Percentiles rank a stretch among this genome's conserved stretches.
Conservation (phyloP, 306 rosid species). For the Inga oerstediana region DNA sequence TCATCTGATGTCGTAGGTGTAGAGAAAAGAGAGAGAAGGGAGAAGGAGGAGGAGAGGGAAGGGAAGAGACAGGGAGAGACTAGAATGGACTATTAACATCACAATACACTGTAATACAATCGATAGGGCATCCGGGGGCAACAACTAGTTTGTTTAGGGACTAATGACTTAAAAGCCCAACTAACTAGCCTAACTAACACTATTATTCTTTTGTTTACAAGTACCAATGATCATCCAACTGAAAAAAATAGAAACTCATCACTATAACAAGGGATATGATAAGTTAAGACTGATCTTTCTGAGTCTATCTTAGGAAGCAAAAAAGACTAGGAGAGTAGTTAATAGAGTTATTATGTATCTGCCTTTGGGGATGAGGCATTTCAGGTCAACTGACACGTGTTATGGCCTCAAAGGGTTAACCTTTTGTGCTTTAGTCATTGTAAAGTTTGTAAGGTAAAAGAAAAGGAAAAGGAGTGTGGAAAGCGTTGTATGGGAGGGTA, state of each 20-base stretch:
- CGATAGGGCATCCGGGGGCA: no score
- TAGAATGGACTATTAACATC: no score
- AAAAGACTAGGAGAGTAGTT: neutral
- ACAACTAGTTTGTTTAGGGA: no score
- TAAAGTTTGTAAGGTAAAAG: neutral
- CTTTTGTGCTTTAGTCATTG: neutral
- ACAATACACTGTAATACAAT: no score
- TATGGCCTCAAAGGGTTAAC: neutral
- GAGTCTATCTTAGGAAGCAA: neutral
- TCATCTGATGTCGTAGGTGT: no score
- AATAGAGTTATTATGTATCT: neutral
- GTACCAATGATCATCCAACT: neutral
- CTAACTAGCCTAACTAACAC: no score
- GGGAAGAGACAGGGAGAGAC: no score
- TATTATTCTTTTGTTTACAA: no score
- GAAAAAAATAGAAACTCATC: slow-evolving; percentile 2
- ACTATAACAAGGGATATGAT: neutral
- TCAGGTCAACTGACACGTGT: neutral
- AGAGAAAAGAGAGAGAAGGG: no score
- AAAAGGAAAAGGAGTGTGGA: neutral
- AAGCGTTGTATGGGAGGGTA: neutral
- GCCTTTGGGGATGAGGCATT: neutral
- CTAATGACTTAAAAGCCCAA: no score
- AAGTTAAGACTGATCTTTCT: slow-evolving; percentile 6
- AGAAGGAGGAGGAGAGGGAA: no score